A percentile compares a stretch with the other conserved stretches of the same genome.
Conservation (phyloP, 345 rosid genomes). For the Eucalyptus polybractea region DNA sequence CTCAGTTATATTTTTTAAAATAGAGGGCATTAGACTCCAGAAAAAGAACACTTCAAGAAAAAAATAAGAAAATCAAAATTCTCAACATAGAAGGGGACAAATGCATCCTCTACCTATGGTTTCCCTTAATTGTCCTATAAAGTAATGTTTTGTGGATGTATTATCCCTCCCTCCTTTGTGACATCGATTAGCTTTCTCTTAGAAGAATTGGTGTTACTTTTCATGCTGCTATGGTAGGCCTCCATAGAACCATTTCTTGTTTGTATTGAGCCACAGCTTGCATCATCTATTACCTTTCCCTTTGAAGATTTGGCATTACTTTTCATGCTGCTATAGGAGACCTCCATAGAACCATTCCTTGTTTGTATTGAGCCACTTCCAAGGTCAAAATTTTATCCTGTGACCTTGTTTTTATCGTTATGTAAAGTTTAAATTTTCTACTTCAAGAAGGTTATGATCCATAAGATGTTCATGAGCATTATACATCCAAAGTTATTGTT, state of each 20-base stretch:
- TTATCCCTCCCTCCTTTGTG: not conserved
- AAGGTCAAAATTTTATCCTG: not conserved
- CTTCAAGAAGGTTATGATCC: not conserved
- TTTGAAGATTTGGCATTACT: too few relatives aligned
- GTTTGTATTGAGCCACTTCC: not conserved
- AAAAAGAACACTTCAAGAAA: too few relatives aligned
- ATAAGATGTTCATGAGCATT: not conserved
- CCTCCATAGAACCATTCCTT: too few relatives aligned
- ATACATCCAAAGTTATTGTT: not conserved
- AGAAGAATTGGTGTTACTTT: not conserved
- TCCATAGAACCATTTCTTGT: not conserved
- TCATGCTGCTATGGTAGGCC: not conserved
- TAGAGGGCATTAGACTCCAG: too few relatives aligned
- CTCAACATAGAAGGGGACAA: too few relatives aligned
- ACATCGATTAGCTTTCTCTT: not conserved
- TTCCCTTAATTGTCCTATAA: not conserved
- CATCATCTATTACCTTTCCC: too few relatives aligned
- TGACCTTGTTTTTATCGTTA: not conserved
- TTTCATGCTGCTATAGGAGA: too few relatives aligned
- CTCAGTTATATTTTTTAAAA: too few relatives aligned
- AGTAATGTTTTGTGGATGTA: not conserved
- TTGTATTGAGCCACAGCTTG: too few relatives aligned
- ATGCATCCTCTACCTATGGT: not conserved
- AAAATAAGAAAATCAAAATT: too few relatives aligned
- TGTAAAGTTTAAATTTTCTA: not conserved